Base-by-base conservation (phyloP, 768 basidiomycete species). In the Lactarius psammicola region DNA sequence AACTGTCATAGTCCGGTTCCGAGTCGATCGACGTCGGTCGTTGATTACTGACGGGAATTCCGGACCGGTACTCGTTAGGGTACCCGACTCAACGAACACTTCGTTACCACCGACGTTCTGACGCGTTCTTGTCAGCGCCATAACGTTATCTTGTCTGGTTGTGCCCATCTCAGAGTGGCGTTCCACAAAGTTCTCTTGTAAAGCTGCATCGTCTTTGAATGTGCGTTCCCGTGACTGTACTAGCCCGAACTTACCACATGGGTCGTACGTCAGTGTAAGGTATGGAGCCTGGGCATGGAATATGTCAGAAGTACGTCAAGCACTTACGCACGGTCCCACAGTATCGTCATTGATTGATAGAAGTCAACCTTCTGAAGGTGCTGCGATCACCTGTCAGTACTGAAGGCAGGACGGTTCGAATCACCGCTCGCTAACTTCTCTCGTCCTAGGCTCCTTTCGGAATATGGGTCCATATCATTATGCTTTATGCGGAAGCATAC, bases 241-340 rank as follows among this genome's bases (percentile, higher is more conserved):
- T 38, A 28, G 9, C 17, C 55, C 44, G 18, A 59, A 44, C 23
- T 33, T 40, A 59, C 9, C 10, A 38, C 23, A n/a, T 1, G 49
- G 7, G 7, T 51, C 13, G 11, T 20, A 31, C 30, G 28, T 42
- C 31, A 9, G 33, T n/a, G 13, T 15, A 2, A 18, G 26, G 30
- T 26, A 51, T 28, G 28, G 54, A 34, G 40, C 55, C 33, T 40
- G 15, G 31, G 18, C 20, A 46, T 30, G 44, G 65, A 62, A 62
- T 23, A 3, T 58, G 65, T 53, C 65, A 57, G 36, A 60, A 10
- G 46, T 60, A 60, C 59, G 59, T 60, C 33, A 60, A 60, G 56
- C 6, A 51, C 49, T 51, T 23, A 51, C 56, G 30, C 46, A 62
- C 18, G 56, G 31, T 33, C 38, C 44, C n/a, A 51, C 44, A 17